phyloP scores from a whole-genome alignment of 805 yeast genomes.

The Candida nonsorbophila region DNA sequence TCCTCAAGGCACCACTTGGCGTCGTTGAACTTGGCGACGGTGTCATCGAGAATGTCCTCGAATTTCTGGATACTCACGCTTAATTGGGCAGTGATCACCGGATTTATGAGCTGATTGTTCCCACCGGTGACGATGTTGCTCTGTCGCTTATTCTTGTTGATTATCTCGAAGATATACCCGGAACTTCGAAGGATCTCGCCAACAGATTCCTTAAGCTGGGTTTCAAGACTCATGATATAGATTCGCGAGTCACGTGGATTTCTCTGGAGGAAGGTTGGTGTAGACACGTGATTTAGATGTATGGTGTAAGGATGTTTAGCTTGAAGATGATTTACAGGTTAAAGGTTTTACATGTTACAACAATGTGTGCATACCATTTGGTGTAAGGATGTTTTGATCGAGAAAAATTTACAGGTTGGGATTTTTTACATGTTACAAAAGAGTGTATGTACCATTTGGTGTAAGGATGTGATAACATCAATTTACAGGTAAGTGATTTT shows the following conservation, averaged over 20 bases:
- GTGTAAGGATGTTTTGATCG: no score
- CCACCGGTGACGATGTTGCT: conserved; percentile 38
- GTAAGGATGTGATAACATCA: no score
- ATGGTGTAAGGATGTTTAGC: no score
- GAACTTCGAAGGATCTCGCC: conserved; percentile 36
- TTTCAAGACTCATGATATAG: conserved; percentile 29
- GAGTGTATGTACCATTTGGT: no score
- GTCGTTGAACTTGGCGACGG: conserved; percentile 35
- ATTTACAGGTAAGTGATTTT: no score
- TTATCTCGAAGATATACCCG: conserved; percentile 39
- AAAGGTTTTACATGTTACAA: no score
- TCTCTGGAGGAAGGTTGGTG: no score
- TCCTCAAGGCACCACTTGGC: conserved; percentile 40
- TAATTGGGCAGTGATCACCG: conserved; percentile 30
- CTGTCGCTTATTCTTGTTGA: conserved; percentile 35
- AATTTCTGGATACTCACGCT: conserved; percentile 28
- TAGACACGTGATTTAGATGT: no score
- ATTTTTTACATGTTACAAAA: no score
- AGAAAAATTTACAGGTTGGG: no score
- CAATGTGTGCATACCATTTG: no score
- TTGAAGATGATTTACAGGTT: no score
- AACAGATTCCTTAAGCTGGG: conserved; percentile 33
- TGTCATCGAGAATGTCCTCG: conserved; percentile 39
- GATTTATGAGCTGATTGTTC: conserved; percentile 35
- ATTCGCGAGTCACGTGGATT: background rate